These are phyloP conservation scores for Ailanthus altissimus DNA, from an alignment of 345 rosid genomes.

Conservation along the genomic window DNA sequence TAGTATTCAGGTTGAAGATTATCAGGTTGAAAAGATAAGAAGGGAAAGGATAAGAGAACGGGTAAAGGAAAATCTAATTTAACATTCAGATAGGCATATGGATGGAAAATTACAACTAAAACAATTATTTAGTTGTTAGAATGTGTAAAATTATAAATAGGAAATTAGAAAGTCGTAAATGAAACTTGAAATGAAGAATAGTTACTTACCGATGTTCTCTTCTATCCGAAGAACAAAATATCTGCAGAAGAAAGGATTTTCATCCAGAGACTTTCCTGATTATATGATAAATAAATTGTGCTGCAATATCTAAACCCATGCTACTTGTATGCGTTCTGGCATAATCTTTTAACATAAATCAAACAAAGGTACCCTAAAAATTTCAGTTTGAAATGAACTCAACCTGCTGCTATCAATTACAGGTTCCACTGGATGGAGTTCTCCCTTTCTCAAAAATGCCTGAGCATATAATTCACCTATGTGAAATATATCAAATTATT, in stretches of 20 bases:
- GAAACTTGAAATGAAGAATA: constrained; percentile 17
- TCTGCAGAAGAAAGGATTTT: constrained; percentile 55
- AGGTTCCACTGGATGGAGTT: constrained; percentile 94
- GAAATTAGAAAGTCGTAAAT: constrained; percentile 3
- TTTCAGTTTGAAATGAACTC: constrained; percentile 27
- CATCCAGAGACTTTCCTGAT: constrained; percentile 22
- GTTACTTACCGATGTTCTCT: constrained; percentile 83
- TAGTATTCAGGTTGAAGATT: not conserved
- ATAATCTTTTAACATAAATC: not conserved
- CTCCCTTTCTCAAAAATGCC: constrained; percentile 92
- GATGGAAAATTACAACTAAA: not conserved
- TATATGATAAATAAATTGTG: not conserved
- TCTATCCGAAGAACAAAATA: constrained; percentile 98
- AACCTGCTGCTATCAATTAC: constrained; percentile 99
- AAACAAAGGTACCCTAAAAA: constrained; percentile 3
- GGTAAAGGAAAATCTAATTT: not conserved
- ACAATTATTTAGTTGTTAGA: not conserved
- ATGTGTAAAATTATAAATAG: not conserved
- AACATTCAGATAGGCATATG: not conserved
- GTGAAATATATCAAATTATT: constrained; percentile 11
- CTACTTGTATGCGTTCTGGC: not conserved
- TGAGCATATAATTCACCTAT: constrained; percentile 88
- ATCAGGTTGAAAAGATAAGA: not conserved
- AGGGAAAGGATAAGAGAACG: not conserved
- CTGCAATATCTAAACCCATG: constrained; percentile 18